phyloP scores from a whole-genome alignment of 108 stramenopile genomes.

The Discostella stelligeroides region DNA sequence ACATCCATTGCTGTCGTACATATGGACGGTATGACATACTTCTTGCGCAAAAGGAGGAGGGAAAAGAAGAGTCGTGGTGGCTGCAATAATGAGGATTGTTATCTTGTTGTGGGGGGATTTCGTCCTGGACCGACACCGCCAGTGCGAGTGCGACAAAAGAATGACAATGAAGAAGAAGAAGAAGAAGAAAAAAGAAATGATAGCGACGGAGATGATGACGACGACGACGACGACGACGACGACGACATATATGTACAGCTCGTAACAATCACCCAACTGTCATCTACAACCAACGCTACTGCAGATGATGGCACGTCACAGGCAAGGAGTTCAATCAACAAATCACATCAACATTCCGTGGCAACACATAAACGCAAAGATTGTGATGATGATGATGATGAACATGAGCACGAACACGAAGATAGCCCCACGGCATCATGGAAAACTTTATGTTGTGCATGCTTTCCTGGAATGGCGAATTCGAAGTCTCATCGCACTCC shows the following conservation, averaged over 20 bases:
- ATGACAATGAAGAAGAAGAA: neutral
- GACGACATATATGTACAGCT: slow-evolving; percentile 26
- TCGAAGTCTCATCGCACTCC: neutral
- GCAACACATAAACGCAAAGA: neutral
- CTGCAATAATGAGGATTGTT: slow-evolving; percentile 21
- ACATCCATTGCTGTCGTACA: neutral
- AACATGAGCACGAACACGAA: no score
- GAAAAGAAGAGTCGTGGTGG: neutral
- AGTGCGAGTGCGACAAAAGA: no score
- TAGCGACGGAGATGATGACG: slow-evolving; percentile 21
- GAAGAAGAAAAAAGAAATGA: slow-evolving; percentile 14
- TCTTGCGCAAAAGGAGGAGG: slow-evolving; percentile 7
- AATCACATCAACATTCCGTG: no score
- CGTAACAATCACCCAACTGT: slow-evolving; percentile 16
- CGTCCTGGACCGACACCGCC: slow-evolving; percentile 23
- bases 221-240: slow-evolving; percentile 20
- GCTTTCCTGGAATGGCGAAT: slow-evolving; percentile 5
- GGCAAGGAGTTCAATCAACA: no score
- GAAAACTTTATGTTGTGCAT: slow-evolving; percentile 12
- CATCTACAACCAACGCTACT: neutral
- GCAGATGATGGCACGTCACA: neutral
- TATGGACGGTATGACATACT: neutral
- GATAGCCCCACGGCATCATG: neutral
- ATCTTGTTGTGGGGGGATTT: slow-evolving; percentile 43
- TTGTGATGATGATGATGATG: slow-evolving; percentile 13